Percentiles rank a stretch among this genome's conserved stretches.
phyloP scores from a whole-genome alignment of 306 rosid genomes.

The Benincasa hispida region DNA sequence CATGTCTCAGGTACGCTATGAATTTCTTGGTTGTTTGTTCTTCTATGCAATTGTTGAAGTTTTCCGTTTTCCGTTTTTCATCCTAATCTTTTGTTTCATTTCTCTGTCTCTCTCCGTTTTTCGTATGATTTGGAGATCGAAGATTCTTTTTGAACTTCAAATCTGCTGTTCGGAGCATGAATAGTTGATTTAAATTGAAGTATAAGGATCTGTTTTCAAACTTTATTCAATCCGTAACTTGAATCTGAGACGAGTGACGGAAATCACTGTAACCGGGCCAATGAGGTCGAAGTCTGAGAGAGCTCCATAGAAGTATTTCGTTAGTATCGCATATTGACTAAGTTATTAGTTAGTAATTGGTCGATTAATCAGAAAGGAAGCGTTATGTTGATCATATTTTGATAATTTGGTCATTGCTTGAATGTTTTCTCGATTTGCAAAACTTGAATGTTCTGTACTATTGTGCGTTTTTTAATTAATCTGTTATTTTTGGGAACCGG shows the following conservation, averaged over 20 bases:
- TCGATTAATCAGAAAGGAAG: neutral
- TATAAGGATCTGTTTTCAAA: neutral
- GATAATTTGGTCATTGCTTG: neutral
- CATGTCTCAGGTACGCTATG: conserved; percentile 10
- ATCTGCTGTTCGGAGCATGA: neutral
- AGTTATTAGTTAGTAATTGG: neutral
- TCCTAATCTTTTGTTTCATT: neutral
- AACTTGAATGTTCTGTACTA: neutral
- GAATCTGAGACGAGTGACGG: neutral
- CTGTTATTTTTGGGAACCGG: neutral
- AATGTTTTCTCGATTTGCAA: neutral
- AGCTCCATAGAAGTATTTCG: neutral
- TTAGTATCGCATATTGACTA: neutral
- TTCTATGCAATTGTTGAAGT: neutral
- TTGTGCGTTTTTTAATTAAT: neutral
- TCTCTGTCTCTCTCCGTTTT: neutral
- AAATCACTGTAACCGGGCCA: neutral
- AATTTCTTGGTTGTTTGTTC: neutral
- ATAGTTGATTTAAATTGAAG: neutral
- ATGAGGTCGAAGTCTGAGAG: neutral
- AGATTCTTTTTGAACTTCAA: neutral
- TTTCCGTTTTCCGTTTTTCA: neutral
- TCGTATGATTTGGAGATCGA: neutral
- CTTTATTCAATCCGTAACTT: neutral
- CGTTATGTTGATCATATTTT: neutral